Conservation (phyloP, 441 rosid species). For the Monsonia emarginata region DNA sequence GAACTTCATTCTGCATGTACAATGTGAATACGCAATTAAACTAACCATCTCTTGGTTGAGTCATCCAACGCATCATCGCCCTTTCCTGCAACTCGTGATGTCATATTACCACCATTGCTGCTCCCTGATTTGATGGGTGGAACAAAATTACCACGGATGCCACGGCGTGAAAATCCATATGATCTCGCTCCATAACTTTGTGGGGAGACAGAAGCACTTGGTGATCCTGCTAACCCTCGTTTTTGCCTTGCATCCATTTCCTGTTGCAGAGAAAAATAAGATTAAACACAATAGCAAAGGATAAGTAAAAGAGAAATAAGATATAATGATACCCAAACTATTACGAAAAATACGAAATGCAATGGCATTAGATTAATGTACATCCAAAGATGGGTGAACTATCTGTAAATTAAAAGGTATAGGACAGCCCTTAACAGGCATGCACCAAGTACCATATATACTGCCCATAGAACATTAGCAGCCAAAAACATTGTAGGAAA, state of each 20-base stretch:
- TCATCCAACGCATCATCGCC: conserved; percentile 68
- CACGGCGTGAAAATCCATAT: conserved; percentile 55
- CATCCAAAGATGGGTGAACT: background rate
- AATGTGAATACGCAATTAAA: conserved; percentile 9
- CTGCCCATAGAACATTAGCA: too few species aligned
- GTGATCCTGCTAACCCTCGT: conserved; percentile 55
- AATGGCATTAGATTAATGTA: background rate
- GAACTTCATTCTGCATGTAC: background rate
- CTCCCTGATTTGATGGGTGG: conserved; percentile 78
- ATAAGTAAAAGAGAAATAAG: conserved; percentile 10
- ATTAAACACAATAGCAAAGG: conserved; percentile 16
- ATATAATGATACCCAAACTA: background rate
- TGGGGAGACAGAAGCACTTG: conserved; percentile 49
- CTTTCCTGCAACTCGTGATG: conserved; percentile 59
- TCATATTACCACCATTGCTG: conserved; percentile 47
- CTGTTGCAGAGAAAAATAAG: conserved; percentile 28
- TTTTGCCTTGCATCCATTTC: conserved; percentile 71
- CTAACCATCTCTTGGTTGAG: conserved; percentile 77
- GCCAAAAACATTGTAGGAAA: background rate
- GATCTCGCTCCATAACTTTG: conserved; percentile 52
- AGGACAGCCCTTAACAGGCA: background rate
- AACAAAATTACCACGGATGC: conserved; percentile 68
- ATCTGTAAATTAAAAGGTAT: background rate
- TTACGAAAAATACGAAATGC: background rate
- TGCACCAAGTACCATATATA: background rate